Evolutionary conservation across 805 yeast species (phyloP).

Genomic region (Lipomyces yamanashiensis): DNA sequence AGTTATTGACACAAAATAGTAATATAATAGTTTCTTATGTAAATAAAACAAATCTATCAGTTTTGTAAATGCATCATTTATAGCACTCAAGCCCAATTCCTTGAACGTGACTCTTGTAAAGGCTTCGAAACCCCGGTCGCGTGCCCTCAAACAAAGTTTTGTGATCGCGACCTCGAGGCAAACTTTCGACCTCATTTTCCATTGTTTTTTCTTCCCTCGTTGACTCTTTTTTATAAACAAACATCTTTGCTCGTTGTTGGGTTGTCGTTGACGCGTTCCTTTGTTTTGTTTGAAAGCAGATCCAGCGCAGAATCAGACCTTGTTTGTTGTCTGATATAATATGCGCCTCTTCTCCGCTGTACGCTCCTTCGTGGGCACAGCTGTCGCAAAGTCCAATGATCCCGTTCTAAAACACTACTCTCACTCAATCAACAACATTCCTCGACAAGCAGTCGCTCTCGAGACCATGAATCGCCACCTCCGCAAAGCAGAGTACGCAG

Average conservation of each 20-base stretch:
- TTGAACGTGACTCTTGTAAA: too few species aligned
- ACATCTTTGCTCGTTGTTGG: background rate
- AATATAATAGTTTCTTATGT: too few species aligned
- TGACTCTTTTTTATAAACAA: background rate
- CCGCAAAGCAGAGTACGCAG: slow-evolving; percentile 90
- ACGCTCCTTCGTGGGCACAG: background rate
- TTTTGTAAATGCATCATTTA: too few species aligned
- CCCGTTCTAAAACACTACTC: background rate
- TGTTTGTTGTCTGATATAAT: too few species aligned
- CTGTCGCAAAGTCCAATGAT: background rate
- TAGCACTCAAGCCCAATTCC: too few species aligned
- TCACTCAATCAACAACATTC: background rate
- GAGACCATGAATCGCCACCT: slow-evolving; percentile 73
- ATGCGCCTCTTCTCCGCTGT: background rate
- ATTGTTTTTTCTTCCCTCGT: background rate
- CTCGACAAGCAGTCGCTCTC: slow-evolving; percentile 44
- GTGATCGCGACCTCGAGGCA: background rate
- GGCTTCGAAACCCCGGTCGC: too few species aligned
- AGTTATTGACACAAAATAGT: too few species aligned
- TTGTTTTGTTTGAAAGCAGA: too few species aligned
- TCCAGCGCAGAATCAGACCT: too few species aligned
- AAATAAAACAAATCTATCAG: too few species aligned
- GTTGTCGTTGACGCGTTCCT: too few species aligned
- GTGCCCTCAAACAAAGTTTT: too few species aligned
- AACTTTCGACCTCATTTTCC: background rate